Evolutionary conservation across 2,329 filamentous ascomycete genomes (phyloP).

Genomic region (Thyridium curvatum): DNA sequence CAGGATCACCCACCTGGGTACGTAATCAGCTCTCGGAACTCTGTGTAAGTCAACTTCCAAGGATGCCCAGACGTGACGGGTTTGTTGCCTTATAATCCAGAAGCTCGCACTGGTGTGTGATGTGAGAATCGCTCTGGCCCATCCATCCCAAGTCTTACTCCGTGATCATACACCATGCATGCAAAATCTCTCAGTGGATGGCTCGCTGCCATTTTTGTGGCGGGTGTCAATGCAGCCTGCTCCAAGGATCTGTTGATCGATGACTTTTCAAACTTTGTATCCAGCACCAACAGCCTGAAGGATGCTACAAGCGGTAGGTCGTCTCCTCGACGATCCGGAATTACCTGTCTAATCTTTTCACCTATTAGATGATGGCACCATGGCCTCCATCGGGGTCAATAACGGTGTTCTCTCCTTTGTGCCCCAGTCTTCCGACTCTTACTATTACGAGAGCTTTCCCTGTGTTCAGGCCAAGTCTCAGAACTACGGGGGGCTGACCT

Average conservation of each 20-base stretch:
- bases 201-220: slow-evolving; percentile 5
- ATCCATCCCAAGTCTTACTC: too few relatives aligned
- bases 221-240: slow-evolving; percentile 5
- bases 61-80: too few relatives aligned
- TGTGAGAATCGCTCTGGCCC: too few relatives aligned
- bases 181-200: neutral
- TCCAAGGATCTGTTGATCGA: slow-evolving; percentile 6
- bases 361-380: slow-evolving; percentile 9
- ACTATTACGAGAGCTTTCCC: slow-evolving; percentile 9
- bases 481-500: slow-evolving; percentile 8
- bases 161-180: slow-evolving; percentile 2
- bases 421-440: slow-evolving; percentile 7
- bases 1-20: too few relatives aligned
- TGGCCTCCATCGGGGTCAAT: slow-evolving; percentile 3
- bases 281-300: slow-evolving; percentile 7
- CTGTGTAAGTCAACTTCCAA: too few relatives aligned
- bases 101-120: too few relatives aligned
- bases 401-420: slow-evolving; percentile 6
- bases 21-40: too few relatives aligned
- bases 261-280: slow-evolving; percentile 9
- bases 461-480: slow-evolving; percentile 6
- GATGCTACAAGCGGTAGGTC: slow-evolving; percentile 5
- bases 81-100: too few relatives aligned
- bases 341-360: neutral
- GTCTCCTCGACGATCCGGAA: neutral